Evolutionary conservation across 2,329 filamentous ascomycete genomes (phyloP), one percentile per base, ranked within the genome.

Genomic region (Dryadomyces quercivorus): DNA sequence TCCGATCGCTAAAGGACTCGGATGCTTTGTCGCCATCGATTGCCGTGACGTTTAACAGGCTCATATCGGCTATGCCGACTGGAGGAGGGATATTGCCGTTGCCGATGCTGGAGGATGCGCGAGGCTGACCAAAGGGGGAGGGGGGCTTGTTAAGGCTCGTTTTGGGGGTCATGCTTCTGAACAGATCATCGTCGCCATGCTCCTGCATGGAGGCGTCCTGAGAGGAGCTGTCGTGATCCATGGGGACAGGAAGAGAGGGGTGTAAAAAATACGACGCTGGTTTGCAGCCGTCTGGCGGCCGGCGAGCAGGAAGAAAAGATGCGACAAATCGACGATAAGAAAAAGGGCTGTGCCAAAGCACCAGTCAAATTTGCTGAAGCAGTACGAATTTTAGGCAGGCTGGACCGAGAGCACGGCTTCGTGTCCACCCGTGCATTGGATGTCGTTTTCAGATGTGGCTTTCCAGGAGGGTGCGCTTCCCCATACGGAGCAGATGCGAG

Each of bases 1-100:
- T 72, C 49, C 75, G 72, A 59, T 81, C 77, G 46, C 74, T 74
- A 45, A 78, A 64, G 3, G 76, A 77, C 54, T 80, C 75, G 53
- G 73, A 68, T 50, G 69, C 69, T 40, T 65, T 63, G 52, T 31
- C 64, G 50, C 63, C 62, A 42, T 67, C 58, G 22, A 64, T 49
- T 54, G 63, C 64, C 6, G 66, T 65, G 31, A 67, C 65, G 46
- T 75, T 73, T 44, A 75, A 60, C 57, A 70, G 72, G 64, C 70
- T 75, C 61, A 60, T 67, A 36, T 75, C 71, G 50, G 40, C 20
- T 22, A 50, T 16, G 9, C 18, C 9, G 16, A 5, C 15, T 1
- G n/a, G 18, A 26, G 22, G 13, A 20, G n/a, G 20, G 20, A 5
- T 22, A 5, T 34, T 31, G 18, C 45, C 13, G 42, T 16, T 13